Conservation (phyloP, 1,284 basidiomycete genomes). For the Trichosporon ovoides region DNA sequence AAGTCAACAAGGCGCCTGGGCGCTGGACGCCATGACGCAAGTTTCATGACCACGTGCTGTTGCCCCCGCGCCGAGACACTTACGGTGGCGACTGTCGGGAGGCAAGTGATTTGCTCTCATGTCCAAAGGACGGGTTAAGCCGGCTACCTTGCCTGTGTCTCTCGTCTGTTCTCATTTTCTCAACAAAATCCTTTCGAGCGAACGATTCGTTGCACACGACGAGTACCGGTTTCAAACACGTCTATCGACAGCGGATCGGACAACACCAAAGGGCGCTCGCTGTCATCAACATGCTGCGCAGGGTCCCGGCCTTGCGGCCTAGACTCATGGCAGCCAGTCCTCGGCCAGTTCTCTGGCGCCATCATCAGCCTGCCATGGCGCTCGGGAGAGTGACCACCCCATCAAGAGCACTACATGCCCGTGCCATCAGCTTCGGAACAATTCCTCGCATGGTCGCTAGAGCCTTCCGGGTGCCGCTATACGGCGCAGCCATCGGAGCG, state of each 20-base stretch:
- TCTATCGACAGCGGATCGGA: neutral
- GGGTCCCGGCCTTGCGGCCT: constrained; percentile 17
- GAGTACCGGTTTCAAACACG: neutral
- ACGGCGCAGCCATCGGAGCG: constrained; percentile 76
- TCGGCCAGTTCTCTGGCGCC: neutral
- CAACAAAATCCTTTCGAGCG: neutral
- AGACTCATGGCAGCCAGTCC: constrained; percentile 10
- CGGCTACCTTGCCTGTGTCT: neutral
- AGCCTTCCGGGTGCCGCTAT: constrained; percentile 77
- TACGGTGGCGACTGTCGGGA: neutral
- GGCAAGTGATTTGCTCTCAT: neutral
- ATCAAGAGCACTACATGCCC: constrained; percentile 53
- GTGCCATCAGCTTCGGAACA: constrained; percentile 73
- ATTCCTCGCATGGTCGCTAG: constrained; percentile 75
- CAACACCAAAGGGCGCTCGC: neutral
- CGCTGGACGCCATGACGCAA: constrained; percentile 4
- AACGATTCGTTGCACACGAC: neutral
- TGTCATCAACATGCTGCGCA: constrained; percentile 17
- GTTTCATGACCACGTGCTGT: neutral
- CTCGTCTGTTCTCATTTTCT: neutral
- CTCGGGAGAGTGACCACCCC: constrained; percentile 16
- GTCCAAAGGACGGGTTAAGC: neutral
- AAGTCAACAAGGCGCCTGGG: neutral
- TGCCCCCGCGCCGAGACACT: constrained; percentile 3
- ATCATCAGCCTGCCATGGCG: neutral